phyloP scores from a whole-genome alignment of 2,329 filamentous ascomycete species.

The Cryphonectria parasitica region DNA sequence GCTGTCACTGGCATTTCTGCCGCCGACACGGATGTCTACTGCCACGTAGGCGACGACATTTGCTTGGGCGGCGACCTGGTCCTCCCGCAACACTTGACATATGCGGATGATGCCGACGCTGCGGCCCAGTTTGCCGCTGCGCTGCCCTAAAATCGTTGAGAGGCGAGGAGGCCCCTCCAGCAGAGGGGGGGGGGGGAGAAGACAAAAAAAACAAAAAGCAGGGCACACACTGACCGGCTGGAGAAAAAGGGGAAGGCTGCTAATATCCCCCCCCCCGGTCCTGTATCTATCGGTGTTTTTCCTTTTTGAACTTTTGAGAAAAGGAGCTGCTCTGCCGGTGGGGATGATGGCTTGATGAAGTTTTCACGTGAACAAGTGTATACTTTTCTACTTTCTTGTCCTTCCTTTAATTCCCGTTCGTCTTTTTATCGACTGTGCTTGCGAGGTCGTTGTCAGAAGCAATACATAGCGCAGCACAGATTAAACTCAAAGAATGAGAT shows the following conservation, averaged over 20 bases:
- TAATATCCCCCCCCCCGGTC: too few relatives aligned
- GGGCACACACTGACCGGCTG: too few relatives aligned
- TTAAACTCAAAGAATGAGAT: neutral
- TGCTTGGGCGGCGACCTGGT: constrained; percentile 13
- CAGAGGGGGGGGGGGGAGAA: too few relatives aligned
- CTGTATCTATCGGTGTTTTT: too few relatives aligned
- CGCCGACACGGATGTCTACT: constrained; percentile 22
- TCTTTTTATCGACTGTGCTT: neutral
- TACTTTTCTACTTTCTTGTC: neutral
- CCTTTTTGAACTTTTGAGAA: neutral
- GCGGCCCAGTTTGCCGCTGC: constrained; percentile 12
- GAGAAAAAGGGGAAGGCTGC: too few relatives aligned
- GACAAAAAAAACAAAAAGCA: too few relatives aligned
- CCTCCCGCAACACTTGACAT: constrained; percentile 11
- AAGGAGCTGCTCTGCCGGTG: neutral
- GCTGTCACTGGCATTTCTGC: constrained; percentile 24
- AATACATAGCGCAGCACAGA: neutral
- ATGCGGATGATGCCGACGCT: neutral
- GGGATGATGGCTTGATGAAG: neutral
- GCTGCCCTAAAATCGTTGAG: neutral
- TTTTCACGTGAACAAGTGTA: neutral
- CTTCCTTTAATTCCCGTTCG: neutral
- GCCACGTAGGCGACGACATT: constrained; percentile 28
- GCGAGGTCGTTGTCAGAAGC: neutral
- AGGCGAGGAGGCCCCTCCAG: too few relatives aligned